Base-by-base conservation (phyloP, 371 early-diverging fungal species). In the Quaeritorhiza haematococci region DNA sequence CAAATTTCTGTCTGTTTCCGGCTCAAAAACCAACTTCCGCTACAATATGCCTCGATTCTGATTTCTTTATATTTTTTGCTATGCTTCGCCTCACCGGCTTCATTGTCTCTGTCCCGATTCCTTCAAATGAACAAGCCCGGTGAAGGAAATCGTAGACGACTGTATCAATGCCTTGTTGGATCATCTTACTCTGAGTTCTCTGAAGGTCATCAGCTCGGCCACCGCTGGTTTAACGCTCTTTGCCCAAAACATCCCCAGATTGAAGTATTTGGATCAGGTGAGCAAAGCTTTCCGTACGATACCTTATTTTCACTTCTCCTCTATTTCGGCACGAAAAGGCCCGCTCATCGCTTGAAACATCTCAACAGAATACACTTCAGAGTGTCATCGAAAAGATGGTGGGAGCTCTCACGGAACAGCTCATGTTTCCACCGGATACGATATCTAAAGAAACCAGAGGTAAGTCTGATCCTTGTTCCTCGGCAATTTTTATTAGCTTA, bases 341-440 rank as follows among this genome's bases (percentile, higher is more conserved):
- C 42, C 23, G 2, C 29, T 44, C 34, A 45, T 33, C 49, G 13
- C 41, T n/a, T n/a, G 46, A 33, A 57, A 17, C 53, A 33, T 21
- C 38, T 23, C 50, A 62, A 29, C 13, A 49, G 74, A 64, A 71
- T 8, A 72, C 86, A 33, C 62, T 86, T 1, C 76, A 81, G 56
- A 82, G 78, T 56, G 75, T 90, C 1, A 61, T 88, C 15, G 84
- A 84, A 0, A 78, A 84, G 26, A 52, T 89, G 13, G 68, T 89
- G 51, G 83, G 79, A 47, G 84, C 88, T 0, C 56, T 88, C n/a
- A 80, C 80, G 49, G 82, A 86, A 15, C 87, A 88, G 54, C 53
- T 92, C 32, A 74, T 76, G 30, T 63, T 76, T 42, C 83, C 84
- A 45, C 73, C 81, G 59, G 56, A 55, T 33, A 70, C 43, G 17